Conservation (phyloP, 805 yeast genomes). For the Metschnikowia koreensis region DNA sequence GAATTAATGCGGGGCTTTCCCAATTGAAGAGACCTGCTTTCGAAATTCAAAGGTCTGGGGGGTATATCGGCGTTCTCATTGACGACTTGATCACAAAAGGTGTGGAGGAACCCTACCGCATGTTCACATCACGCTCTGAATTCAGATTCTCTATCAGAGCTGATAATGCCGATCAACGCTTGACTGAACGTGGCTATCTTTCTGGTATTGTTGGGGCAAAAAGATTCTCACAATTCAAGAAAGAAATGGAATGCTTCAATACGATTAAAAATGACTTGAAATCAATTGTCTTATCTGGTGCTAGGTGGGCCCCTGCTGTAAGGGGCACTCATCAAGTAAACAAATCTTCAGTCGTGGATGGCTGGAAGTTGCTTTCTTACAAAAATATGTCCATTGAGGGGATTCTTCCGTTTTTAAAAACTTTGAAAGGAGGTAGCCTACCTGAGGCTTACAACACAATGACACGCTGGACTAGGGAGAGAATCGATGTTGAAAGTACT, state of each 20-base stretch:
- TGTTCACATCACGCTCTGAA: constrained; percentile 97
- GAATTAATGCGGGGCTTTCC: constrained; percentile 85
- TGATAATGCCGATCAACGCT: constrained; percentile 88
- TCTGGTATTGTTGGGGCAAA: constrained; percentile 64
- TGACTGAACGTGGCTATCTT: constrained; percentile 65
- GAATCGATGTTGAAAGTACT: constrained; percentile 74
- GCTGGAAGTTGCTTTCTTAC: constrained; percentile 69
- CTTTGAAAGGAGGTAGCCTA: constrained; percentile 18
- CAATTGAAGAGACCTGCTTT: constrained; percentile 43
- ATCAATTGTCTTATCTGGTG: constrained; percentile 47
- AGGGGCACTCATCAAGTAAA: constrained; percentile 49
- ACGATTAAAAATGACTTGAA: constrained; percentile 46
- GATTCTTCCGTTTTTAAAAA: constrained; percentile 28
- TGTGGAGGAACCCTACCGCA: constrained; percentile 93
- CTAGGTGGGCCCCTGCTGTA: constrained; percentile 59
- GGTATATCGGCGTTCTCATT: constrained; percentile 86
- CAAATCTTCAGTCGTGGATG: constrained; percentile 40
- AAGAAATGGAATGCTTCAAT: constrained; percentile 47
- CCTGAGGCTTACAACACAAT: constrained; percentile 28
- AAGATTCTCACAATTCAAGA: constrained; percentile 50
- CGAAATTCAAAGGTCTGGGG: constrained; percentile 70
- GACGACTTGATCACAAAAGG: constrained; percentile 96
- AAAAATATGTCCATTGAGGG: constrained; percentile 38
- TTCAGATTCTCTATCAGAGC: constrained; percentile 86
- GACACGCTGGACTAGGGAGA: constrained; percentile 46